These are phyloP conservation scores for Discostella pseudostelligera DNA, from an alignment of 108 stramenopile species.

Conservation along the genomic window DNA sequence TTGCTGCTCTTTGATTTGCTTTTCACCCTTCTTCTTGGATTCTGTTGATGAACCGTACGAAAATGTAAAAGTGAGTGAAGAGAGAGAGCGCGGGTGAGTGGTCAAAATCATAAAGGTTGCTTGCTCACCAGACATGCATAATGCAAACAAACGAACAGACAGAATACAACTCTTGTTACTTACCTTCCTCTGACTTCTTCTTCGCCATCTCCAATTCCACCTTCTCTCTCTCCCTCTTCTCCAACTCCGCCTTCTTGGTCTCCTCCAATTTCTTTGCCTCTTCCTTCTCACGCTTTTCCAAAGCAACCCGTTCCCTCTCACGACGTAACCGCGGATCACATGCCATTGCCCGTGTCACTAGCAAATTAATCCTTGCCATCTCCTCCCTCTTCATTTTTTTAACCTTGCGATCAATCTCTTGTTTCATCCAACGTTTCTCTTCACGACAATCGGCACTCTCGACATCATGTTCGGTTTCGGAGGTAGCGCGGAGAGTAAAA, in stretches of 20 bases:
- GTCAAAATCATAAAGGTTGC: too few species aligned
- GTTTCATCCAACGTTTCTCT: constrained; percentile 97
- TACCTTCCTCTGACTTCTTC: constrained; percentile 55
- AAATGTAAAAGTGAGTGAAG: too few species aligned
- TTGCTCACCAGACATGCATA: background rate
- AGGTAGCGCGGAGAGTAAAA: constrained; percentile 78
- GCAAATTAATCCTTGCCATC: constrained; percentile 77
- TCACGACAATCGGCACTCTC: constrained; percentile 91
- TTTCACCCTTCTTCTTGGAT: constrained; percentile 27
- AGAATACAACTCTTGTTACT: background rate
- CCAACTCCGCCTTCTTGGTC: constrained; percentile 52
- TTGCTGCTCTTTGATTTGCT: constrained; percentile 65
- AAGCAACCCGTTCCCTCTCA: constrained; percentile 53
- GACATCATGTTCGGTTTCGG: constrained; percentile 81
- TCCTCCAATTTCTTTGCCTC: constrained; percentile 49
- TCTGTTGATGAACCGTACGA: constrained; percentile 2
- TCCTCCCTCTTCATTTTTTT: constrained; percentile 94
- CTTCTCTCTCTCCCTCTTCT: constrained; percentile 50
- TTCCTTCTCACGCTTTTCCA: constrained; percentile 56
- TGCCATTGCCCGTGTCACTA: constrained; percentile 95
- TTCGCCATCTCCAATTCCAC: constrained; percentile 42
- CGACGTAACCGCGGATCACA: constrained; percentile 88
- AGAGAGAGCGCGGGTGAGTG: too few species aligned
- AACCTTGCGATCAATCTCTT: constrained; percentile 91
- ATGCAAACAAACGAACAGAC: background rate